These are phyloP conservation scores for Aspergillus neotritici DNA, from an alignment of 2,329 filamentous ascomycete genomes.

Conservation along the genomic window DNA sequence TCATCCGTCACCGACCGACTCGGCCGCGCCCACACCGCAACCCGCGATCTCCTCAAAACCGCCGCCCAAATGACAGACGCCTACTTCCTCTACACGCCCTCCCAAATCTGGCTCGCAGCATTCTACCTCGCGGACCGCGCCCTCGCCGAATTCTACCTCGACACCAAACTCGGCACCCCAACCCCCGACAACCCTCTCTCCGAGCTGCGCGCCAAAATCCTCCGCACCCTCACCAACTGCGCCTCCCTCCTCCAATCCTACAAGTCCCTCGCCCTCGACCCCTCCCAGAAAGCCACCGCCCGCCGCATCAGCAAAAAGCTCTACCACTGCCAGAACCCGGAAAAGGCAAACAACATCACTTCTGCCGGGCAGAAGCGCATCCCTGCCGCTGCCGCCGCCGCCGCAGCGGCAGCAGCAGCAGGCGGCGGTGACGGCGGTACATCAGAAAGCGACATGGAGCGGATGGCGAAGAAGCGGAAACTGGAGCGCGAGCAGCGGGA, in stretches of 20 bases:
- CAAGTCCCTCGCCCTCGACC: conserved; percentile 32
- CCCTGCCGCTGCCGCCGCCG: conserved; percentile 25
- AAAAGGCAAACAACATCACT: conserved; percentile 34
- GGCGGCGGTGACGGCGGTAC: conserved; percentile 21
- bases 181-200: conserved; percentile 19
- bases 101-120: conserved; percentile 85
- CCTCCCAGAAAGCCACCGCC: conserved; percentile 39
- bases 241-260: conserved; percentile 36
- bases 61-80: conserved; percentile 82
- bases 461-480: conserved; percentile 37
- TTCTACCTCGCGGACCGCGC: conserved; percentile 65
- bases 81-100: conserved; percentile 95
- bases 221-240: conserved; percentile 35
- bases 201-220: conserved; percentile 34
- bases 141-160: conserved; percentile 41
- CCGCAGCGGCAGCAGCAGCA: conserved; percentile 9
- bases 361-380: conserved; percentile 40
- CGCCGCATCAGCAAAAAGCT: conserved; percentile 46
- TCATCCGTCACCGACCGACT: conserved; percentile 43
- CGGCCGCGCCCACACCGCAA: conserved; percentile 62
- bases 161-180: conserved; percentile 36
- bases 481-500: conserved; percentile 25
- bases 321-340: conserved; percentile 45
- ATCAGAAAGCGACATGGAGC: conserved; percentile 34
- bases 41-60: conserved; percentile 68